These are phyloP conservation scores for Phytopythium vexans DNA, from an alignment of 352 stramenopile species.

Conservation along the genomic window DNA sequence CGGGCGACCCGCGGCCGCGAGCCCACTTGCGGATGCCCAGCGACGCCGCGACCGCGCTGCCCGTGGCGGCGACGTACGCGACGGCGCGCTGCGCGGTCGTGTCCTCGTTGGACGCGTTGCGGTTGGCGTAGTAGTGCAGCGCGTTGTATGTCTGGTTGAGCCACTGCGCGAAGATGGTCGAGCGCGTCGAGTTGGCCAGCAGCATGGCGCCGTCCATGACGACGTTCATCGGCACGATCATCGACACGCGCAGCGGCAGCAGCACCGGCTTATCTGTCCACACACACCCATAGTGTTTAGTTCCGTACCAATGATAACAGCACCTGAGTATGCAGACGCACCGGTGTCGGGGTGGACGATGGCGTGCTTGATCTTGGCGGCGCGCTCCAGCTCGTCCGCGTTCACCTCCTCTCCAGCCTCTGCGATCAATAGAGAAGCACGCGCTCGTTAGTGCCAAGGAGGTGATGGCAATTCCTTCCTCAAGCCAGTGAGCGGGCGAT, in stretches of 20 bases:
- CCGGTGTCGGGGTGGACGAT: constrained; percentile 77
- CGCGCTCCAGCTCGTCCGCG: constrained; percentile 33
- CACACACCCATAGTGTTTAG: background rate
- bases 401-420: constrained; percentile 37
- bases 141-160: constrained; percentile 90
- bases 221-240: constrained; percentile 87
- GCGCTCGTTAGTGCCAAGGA: background rate
- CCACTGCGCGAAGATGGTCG: constrained; percentile 79
- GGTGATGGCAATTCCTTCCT: background rate
- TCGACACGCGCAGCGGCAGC: constrained; percentile 72
- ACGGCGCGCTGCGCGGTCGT: constrained; percentile 59
- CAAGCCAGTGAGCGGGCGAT: too few relatives aligned
- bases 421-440: constrained; percentile 2
- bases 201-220: constrained; percentile 83
- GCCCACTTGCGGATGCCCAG: constrained; percentile 46
- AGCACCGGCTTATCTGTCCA: constrained; percentile 43
- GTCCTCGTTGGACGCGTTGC: constrained; percentile 84
- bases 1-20: constrained; percentile 41
- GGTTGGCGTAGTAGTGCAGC: constrained; percentile 89
- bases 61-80: constrained; percentile 73
- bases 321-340: background rate
- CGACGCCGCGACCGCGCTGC: constrained; percentile 70
- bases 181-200: constrained; percentile 54
- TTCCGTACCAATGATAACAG: background rate
- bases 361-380: constrained; percentile 64